phyloP scores from a whole-genome alignment of 176 grass and related monocot genomes.

The Dendrocalamus sinicus region DNA sequence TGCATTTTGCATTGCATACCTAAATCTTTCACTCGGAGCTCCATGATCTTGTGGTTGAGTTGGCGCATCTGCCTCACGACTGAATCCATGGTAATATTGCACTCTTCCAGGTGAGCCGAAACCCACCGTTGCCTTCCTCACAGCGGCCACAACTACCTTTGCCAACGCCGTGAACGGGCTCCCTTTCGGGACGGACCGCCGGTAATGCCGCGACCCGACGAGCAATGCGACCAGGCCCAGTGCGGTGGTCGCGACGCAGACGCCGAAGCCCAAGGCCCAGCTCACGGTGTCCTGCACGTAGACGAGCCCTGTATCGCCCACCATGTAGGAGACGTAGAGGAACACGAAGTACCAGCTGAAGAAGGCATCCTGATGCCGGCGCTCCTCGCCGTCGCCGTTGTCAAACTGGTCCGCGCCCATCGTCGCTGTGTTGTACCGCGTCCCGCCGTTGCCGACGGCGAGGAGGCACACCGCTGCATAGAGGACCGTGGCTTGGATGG shows the following conservation, averaged over 20 bases:
- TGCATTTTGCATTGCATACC: slow-evolving; percentile 13
- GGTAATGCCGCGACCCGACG: slow-evolving; percentile 39
- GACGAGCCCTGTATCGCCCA: slow-evolving; percentile 51
- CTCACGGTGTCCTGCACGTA: slow-evolving; percentile 52
- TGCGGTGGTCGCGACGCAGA: slow-evolving; percentile 22
- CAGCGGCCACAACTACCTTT: slow-evolving; percentile 46
- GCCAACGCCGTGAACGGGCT: slow-evolving; percentile 60
- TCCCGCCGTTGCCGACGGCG: slow-evolving; percentile 56
- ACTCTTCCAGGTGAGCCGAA: background rate
- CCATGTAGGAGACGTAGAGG: slow-evolving; percentile 39
- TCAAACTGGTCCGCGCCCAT: slow-evolving; percentile 63
- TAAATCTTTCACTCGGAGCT: slow-evolving; percentile 49
- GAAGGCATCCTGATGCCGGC: slow-evolving; percentile 31
- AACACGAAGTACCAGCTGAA: slow-evolving; percentile 69
- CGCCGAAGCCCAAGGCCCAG: slow-evolving; percentile 57
- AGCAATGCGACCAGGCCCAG: slow-evolving; percentile 47
- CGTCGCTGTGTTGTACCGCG: slow-evolving; percentile 54
- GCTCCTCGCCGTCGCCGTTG: slow-evolving; percentile 25
- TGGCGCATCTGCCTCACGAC: background rate
- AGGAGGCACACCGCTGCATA: slow-evolving; percentile 50
- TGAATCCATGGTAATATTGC: slow-evolving; percentile 40
- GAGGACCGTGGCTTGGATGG: slow-evolving; percentile 27
- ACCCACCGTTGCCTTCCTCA: slow-evolving; percentile 40
- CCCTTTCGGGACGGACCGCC: slow-evolving; percentile 33
- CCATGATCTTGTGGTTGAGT: background rate